Evolutionary conservation across 345 rosid species (phyloP), one percentile per base, ranked within the genome.

Genomic region (Noccaea caerulescens): DNA sequence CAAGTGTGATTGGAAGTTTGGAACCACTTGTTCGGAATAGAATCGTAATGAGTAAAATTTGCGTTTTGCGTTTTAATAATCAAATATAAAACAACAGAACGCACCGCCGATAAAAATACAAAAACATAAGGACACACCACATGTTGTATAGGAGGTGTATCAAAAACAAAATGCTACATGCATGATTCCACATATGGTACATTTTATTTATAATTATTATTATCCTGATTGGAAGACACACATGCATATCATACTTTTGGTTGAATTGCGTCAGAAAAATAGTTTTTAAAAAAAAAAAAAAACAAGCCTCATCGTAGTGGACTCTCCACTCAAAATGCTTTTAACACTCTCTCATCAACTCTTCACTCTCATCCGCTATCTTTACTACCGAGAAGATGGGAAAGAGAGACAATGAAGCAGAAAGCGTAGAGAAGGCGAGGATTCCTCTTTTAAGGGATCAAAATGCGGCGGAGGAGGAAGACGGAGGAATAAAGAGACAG

Each of bases 361-460:
- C 41, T 33, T 33, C 36, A 33, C 23, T 39, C n/a, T n/a, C 23
- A 16, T 13, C 41, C 60, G 14, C 39, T 6, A n/a, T 32, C 58
- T 7, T 33, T 7, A 55, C 23, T 33, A 6, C 16, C 23, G 1
- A 20, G 8, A 66, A 66, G 16, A 25, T 66, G 73, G 47, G 25
- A 69, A 56, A 37, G n/a, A 69, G 57, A 70, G 33, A 10, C 42
- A n/a, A 27, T 8, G 38, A 27, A 38, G 18, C 42, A 38, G 10
- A 37, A 37, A n/a, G 2, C 27, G 8, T 49, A 49, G 74, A 37
- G 66, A 68, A 33, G 45, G 45, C 42, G 12, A 41, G 0, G 52
- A 34, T 49, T 59, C 66, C 74, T 38, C n/a, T 59, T 2, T 8
- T 70, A 18, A 59, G 6, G 39, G 12, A 49, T 37, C 42, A 37